Percentiles rank a stretch among this genome's conserved stretches.
Conservation (phyloP, 164 flowering plant species). For the Tetrastigma voinierianum region DNA sequence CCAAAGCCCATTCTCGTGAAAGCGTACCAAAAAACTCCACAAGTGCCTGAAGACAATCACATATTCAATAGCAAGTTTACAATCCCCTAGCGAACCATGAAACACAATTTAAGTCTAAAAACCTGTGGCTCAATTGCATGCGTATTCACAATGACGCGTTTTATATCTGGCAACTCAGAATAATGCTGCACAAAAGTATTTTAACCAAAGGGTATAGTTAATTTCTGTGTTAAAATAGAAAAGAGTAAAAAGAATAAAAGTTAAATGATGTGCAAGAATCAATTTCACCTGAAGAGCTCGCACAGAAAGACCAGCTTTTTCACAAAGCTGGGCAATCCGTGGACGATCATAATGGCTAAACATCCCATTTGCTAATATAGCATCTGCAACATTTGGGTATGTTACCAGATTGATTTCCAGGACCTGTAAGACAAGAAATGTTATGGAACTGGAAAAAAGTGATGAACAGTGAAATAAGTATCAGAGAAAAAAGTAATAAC, state of each 20-base stretch:
- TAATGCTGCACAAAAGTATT: conserved; percentile 73
- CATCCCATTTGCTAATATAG: conserved; percentile 98
- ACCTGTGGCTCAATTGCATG: conserved; percentile 99
- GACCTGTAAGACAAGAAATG: conserved; percentile 48
- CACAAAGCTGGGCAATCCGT: conserved; percentile 98
- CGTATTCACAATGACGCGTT: conserved; percentile 97
- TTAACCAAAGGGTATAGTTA: conserved; percentile 2
- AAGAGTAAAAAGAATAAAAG: not conserved
- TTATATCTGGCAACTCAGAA: conserved; percentile 88
- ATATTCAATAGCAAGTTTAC: conserved; percentile 17
- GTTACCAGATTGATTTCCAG: conserved; percentile 96
- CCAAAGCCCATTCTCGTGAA: conserved; percentile 97
- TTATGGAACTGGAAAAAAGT: not conserved
- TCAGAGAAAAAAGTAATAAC: conserved; percentile 26
- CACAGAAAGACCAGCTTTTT: conserved; percentile 90
- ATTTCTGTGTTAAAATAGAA: not conserved
- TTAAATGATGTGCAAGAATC: not conserved
- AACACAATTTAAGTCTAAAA: conserved; percentile 2
- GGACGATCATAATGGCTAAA: conserved; percentile 99
- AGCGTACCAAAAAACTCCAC: conserved; percentile 99
- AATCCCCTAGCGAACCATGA: not conserved
- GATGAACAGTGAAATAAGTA: not conserved
- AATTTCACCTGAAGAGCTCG: conserved; percentile 82
- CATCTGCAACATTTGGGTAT: conserved; percentile 99
- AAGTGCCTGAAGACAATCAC: conserved; percentile 61